Evolutionary conservation across 2,329 filamentous ascomycete genomes (phyloP).

Genomic region (Alternaria angustiovoidea): DNA sequence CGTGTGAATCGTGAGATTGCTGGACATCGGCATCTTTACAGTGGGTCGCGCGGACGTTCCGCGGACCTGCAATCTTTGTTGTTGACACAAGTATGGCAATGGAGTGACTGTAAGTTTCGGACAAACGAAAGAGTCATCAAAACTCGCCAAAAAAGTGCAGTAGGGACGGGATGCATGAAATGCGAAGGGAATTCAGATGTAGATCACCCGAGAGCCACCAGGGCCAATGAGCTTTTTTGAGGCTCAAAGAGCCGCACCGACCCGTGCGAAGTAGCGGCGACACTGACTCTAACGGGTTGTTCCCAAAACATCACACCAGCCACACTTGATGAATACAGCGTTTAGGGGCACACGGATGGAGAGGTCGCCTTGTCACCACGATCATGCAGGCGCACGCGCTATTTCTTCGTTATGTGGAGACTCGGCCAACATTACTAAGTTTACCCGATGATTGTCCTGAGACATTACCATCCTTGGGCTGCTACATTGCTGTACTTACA

Average conservation of each 20-base stretch:
- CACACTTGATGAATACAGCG: background rate
- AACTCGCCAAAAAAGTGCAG: background rate
- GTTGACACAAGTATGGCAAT: background rate
- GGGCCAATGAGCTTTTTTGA: background rate
- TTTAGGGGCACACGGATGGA: background rate
- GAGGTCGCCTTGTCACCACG: background rate
- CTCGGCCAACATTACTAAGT: constrained; percentile 3
- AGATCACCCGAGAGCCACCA: background rate
- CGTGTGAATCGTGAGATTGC: constrained; percentile 9
- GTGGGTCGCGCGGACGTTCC: constrained; percentile 2
- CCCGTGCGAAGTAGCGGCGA: background rate
- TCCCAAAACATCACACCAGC: background rate
- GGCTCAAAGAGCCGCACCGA: background rate
- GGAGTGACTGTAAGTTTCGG: background rate
- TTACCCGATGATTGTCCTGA: background rate
- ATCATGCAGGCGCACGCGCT: constrained; percentile 1
- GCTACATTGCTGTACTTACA: constrained; percentile 3
- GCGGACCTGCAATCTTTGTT: background rate
- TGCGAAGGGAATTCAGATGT: background rate
- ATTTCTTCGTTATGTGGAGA: constrained; percentile 6
- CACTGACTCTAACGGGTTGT: background rate
- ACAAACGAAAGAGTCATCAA: background rate
- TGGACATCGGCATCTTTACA: constrained; percentile 9
- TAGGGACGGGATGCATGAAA: background rate
- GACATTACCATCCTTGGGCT: background rate